Evolutionary conservation across 1,284 basidiomycete genomes (phyloP), one percentile per base, ranked within the genome.

Genomic region (Malassezia furfur): DNA sequence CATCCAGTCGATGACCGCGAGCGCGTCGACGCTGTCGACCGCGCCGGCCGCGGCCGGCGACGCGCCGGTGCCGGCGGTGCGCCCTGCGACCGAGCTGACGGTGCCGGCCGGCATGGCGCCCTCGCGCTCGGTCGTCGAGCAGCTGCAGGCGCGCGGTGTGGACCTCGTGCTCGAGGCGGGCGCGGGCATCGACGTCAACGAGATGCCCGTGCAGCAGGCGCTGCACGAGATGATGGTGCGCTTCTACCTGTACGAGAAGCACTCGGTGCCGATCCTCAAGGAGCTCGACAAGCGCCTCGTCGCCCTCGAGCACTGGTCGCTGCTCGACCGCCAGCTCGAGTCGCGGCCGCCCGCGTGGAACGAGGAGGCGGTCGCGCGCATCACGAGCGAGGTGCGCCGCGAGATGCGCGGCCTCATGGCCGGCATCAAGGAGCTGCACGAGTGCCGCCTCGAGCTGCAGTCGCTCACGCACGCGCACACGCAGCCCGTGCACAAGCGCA

Each of bases 181-280:
- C 39, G 41, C 35, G 6, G 55, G 55, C 19, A 37, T 36, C n/a
- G 45, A 48, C 51, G 66, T 65, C 0, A 43, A 54, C 12, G 62
- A 66, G 25, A 54, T 72, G 60, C 48, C 64, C 1, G 53, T 72
- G 21, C 57, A 52, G 10, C 48, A 64, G n/a, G 68, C 70, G 17
- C 59, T 74, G 11, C 67, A 72, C 46, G 70, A 72, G 41, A 65
- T 70, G 62, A 71, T 72, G 70, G 48, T 64, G 17, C 70, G 71
- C 35, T 74, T 74, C 60, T 74, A 74, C 64, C 62, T 69, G 15
- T 74, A 69, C 57, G 71, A 74, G 52, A 59, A 68, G 3, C 72
- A 72, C 60, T 68, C 70, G 10, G 65, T 74, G 8, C 71, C 71
- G 6, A 60, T 72, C 22, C 61, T 74, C 19, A 63, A 68, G 12